Percentiles rank a stretch among this genome's conserved stretches.
Evolutionary conservation across 345 rosid species (phyloP).

Genomic region (Angophora floribunda): DNA sequence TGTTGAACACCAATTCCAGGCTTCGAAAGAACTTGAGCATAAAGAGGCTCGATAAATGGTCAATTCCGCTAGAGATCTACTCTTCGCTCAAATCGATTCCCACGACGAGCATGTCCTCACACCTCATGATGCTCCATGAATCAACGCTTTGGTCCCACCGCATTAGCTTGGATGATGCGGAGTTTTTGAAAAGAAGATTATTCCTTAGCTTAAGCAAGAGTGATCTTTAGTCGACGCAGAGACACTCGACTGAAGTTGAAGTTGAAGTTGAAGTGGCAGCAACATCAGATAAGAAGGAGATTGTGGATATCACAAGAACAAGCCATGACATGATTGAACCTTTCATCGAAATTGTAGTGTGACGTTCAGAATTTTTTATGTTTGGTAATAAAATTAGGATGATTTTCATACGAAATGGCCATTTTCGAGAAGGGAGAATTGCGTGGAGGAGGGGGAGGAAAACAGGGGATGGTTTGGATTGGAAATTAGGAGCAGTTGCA

Average conservation of each 20-base stretch:
- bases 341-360: slow-evolving; percentile 11
- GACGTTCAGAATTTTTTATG: too few relatives aligned
- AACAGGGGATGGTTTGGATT: too few relatives aligned
- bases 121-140: slow-evolving; percentile 27
- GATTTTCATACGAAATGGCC: too few relatives aligned
- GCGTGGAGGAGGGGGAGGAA: too few relatives aligned
- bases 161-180: not conserved
- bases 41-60: slow-evolving; percentile 14
- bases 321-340: not conserved
- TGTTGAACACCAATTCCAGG: slow-evolving; percentile 26
- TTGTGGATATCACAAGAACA: not conserved
- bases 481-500: too few relatives aligned
- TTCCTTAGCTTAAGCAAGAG: slow-evolving; percentile 17
- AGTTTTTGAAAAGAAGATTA: not conserved
- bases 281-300: not conserved
- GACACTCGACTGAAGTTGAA: slow-evolving; percentile 23
- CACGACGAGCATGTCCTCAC: slow-evolving; percentile 14
- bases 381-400: too few relatives aligned
- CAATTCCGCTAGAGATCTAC: slow-evolving; percentile 7
- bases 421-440: too few relatives aligned
- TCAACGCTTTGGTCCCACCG: slow-evolving; percentile 7
- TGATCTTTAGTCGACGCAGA: slow-evolving; percentile 1
- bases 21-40: slow-evolving; percentile 13
- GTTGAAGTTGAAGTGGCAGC: not conserved
- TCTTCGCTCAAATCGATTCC: slow-evolving; percentile 28